Conservation (phyloP, 2,329 filamentous ascomycete species). For the Venturiaceae sp. region DNA sequence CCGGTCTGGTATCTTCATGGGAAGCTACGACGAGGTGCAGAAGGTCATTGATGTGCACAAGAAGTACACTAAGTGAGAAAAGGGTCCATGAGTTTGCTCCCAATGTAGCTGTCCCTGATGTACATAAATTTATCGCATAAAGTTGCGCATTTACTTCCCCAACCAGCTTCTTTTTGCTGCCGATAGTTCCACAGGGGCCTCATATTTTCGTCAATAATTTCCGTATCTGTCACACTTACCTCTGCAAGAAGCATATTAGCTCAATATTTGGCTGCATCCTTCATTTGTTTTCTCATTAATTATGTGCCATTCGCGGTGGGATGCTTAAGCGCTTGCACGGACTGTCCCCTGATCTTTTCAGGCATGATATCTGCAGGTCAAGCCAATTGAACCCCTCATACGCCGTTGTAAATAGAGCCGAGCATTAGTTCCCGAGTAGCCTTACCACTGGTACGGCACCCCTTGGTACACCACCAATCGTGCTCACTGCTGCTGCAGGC, state of each 20-base stretch:
- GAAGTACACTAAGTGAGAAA: constrained; percentile 26
- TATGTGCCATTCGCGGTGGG: not conserved
- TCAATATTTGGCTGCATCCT: not conserved
- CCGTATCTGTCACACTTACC: not conserved
- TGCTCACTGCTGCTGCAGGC: not conserved
- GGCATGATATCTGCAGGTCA: not conserved
- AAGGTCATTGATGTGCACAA: constrained; percentile 84
- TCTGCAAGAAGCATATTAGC: not conserved
- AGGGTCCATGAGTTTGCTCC: not conserved
- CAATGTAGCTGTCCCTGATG: not conserved
- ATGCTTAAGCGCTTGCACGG: not conserved
- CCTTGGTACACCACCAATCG: not conserved
- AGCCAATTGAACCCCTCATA: not conserved
- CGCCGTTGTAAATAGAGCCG: no score
- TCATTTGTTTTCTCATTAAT: not conserved
- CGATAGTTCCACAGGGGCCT: not conserved
- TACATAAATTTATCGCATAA: not conserved
- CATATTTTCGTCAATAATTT: not conserved
- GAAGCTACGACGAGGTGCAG: constrained; percentile 88
- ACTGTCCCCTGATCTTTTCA: no score
- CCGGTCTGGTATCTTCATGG: constrained; percentile 89
- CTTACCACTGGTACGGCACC: not conserved
- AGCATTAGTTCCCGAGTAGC: not conserved
- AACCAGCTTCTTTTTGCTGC: not conserved
- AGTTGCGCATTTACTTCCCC: not conserved